A percentile compares a stretch with the other conserved stretches of the same genome.
Evolutionary conservation across 352 stramenopile genomes (phyloP).

Genomic region (Phytophthora brassicae): DNA sequence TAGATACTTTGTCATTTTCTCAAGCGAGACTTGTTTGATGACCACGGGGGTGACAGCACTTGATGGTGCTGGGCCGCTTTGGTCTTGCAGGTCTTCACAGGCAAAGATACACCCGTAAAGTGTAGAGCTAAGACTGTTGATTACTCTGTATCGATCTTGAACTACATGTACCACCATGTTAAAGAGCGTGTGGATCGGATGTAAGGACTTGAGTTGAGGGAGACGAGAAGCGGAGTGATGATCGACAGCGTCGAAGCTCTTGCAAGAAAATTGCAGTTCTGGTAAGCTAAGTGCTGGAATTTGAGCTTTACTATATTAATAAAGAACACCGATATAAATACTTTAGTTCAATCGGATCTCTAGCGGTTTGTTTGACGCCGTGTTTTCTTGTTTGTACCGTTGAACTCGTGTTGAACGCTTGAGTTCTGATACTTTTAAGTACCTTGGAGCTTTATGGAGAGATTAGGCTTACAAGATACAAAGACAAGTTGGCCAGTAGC

Average conservation of each 20-base stretch:
- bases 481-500: background rate
- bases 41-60: constrained; percentile 20
- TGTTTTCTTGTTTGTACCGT: background rate
- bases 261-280: constrained; percentile 15
- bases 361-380: background rate
- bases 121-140: constrained; percentile 40
- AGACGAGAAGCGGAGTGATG: background rate
- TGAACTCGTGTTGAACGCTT: background rate
- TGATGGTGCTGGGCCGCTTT: background rate
- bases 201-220: background rate
- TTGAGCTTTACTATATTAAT: too few relatives aligned
- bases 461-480: background rate
- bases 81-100: background rate
- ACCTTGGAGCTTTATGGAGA: too few relatives aligned
- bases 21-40: constrained; percentile 51
- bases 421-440: background rate
- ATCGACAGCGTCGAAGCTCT: background rate
- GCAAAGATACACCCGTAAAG: constrained; percentile 35
- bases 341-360: background rate
- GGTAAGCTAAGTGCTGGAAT: constrained; percentile 1
- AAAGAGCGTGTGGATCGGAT: background rate
- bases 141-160: constrained; percentile 33
- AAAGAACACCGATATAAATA: background rate
- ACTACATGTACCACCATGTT: constrained; percentile 3
- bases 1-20: constrained; percentile 33